Percentiles rank a stretch among this genome's conserved stretches.
Conservation (phyloP, 352 stramenopile genomes). For the Globisporangium nagaii region DNA sequence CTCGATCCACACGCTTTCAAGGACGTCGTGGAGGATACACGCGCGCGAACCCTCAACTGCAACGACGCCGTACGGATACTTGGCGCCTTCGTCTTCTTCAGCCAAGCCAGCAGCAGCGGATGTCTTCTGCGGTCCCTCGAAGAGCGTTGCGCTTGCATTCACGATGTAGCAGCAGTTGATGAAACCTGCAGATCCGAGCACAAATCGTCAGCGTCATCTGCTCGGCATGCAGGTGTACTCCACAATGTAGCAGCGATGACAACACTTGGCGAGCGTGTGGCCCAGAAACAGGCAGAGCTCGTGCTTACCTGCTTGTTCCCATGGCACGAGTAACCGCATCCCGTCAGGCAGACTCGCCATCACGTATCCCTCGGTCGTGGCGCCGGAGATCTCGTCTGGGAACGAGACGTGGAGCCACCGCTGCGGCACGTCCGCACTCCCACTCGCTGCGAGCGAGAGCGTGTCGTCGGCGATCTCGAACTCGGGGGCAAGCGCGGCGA, state of each 20-base stretch:
- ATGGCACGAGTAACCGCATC: slow-evolving; percentile 36
- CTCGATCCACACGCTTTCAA: slow-evolving; percentile 53
- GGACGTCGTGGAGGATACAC: slow-evolving; percentile 38
- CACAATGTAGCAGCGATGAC: no score
- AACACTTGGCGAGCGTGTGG: no score
- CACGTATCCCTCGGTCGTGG: slow-evolving; percentile 36
- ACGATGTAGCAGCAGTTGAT: slow-evolving; percentile 35
- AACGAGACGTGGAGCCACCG: slow-evolving; percentile 56
- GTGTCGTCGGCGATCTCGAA: slow-evolving; percentile 25
- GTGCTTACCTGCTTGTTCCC: slow-evolving; percentile 32
- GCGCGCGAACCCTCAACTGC: slow-evolving; percentile 21
- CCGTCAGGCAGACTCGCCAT: slow-evolving; percentile 46
- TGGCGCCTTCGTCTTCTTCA: slow-evolving; percentile 22
- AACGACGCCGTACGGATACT: slow-evolving; percentile 38
- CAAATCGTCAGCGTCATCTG: background rate
- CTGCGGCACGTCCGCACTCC: slow-evolving; percentile 5
- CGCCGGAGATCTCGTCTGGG: slow-evolving; percentile 19
- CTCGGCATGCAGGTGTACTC: no score
- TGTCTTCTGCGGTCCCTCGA: slow-evolving; percentile 22
- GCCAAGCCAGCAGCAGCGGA: slow-evolving; percentile 28
- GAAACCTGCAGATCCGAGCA: slow-evolving; percentile 17
- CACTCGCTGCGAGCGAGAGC: background rate
- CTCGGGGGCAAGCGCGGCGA: slow-evolving; percentile 26
- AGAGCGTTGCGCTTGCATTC: slow-evolving; percentile 28
- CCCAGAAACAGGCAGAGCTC: no score